Conservation (phyloP, 208 protist species). For the Leishmania major region DNA sequence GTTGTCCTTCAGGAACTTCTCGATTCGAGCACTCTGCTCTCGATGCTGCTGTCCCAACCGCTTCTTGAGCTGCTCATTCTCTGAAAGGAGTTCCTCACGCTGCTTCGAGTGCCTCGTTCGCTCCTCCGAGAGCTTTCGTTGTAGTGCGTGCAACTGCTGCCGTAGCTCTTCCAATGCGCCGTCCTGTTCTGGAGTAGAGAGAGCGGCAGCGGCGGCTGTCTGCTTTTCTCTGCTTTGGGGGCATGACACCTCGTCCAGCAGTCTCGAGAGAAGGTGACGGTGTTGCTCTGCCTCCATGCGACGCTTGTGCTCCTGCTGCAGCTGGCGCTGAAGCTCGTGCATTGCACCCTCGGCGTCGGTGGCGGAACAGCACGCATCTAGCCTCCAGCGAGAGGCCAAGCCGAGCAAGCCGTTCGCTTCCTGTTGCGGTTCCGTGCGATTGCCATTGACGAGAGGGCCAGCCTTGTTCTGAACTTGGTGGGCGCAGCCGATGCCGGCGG, state of each 20-base stretch:
- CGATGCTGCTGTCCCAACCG: conserved; percentile 28
- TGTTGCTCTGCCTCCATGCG: conserved; percentile 18
- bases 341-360: not conserved
- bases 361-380: not conserved
- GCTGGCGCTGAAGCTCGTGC: conserved; percentile 20
- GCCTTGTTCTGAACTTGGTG: not conserved
- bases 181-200: not conserved
- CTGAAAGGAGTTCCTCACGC: not conserved
- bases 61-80: conserved; percentile 24
- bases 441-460: too few species aligned
- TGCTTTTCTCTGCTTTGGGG: not conserved
- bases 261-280: not conserved
- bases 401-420: not conserved
- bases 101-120: not conserved
- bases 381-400: conserved; percentile 1
- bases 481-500: too few species aligned
- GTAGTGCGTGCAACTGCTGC: conserved; percentile 20
- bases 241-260: not conserved
- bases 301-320: conserved; percentile 12
- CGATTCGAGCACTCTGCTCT: conserved; percentile 28
- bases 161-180: not conserved
- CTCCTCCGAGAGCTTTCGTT: not conserved
- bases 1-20: conserved; percentile 27
- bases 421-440: not conserved
- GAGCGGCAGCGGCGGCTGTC: not conserved